Base-by-base conservation (phyloP, 345 rosid species). In the Populus nigra region DNA sequence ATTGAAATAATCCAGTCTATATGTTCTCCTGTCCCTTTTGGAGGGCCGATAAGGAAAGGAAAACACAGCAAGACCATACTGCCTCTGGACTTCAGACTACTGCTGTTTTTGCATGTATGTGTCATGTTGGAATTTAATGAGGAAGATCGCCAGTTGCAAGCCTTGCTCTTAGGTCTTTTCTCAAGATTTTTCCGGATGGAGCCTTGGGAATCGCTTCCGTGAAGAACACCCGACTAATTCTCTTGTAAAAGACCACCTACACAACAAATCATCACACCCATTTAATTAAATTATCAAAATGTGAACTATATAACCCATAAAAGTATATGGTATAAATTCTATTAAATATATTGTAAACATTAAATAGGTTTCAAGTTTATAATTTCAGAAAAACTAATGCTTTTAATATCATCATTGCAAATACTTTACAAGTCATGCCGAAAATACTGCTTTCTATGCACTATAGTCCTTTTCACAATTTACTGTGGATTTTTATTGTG, bases 221-320 rank as follows among this genome's bases (percentile, higher is more conserved):
- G 85, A 93, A 93, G 85, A 89, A 88, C 7, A 93, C 97, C 80
- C 86, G 79, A 33, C 69, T 79, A 50, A 92, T 78, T 84, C 91
- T 93, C 88, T 95, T 95, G 89, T 90, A 95, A 83, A 81, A 93
- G 62, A 95, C 88, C 43, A 95, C 98, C 98, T 94, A 75, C 8
- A 74, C 25, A 63, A 29, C 59, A 36, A 69, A 75, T 55, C 43
- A 53, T 12, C 38, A 27, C 29, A 53, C 59, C n/a, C 7, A 53
- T 53, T 53, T 53, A 20, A 53, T 53, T 7, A 18, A 53, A 53
- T 53, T 20, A 53, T 53, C 59, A 53, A 53, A 20, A 53, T 53
- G 59, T 20, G 57, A 17, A 50, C 57, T 45, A 17, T 3, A 45
- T 53, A 18, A 7, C 20, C 59, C 59, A 53, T 6, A 18, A 50